Base-by-base conservation (phyloP, 2,329 filamentous ascomycete species). In the Penicillium italicum region DNA sequence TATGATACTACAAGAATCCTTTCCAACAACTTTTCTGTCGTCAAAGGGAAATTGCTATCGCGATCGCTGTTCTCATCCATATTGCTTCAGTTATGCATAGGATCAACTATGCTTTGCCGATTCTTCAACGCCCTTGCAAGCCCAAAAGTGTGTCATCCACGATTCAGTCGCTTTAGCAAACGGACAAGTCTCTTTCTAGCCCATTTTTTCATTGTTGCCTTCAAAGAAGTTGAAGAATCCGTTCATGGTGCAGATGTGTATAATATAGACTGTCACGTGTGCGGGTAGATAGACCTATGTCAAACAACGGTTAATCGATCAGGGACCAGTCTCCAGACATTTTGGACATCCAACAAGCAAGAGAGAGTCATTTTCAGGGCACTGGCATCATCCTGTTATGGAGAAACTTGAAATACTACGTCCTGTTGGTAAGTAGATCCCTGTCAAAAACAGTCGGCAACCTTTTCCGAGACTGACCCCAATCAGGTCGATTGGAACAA, bases 351-450 rank as follows among this genome's bases (percentile, higher is more conserved):
- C 31, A 37, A 31, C n/a, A 37, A n/a, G 20, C 36, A 9, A 22
- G 8, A 12, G 18, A 22, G 1, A 4, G 5, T 22, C 6, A 2
- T 12, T 18, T 22, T 0, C 1, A 18, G 12, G 14, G 18, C 6
- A 1, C 38, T 10, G 3, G 34, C 2, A 0, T 37, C 24, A 41
- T 6, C 9, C 67, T 62, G 84, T 78, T 28, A 83, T 80, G 45
- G 86, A 75, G 50, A 84, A 82, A n/a, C 59, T 67, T 8, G 66
- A 72, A 42, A 68, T 51, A 26, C 50, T 73, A 38, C 70, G 70
- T 4, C 50, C 66, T 24, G 66, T 68, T 22, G 70, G 70, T 69
- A 44, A 62, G 68, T 65, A n/a, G 12, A 50, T 7, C 20, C 7
- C 22, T 40, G 28, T 57, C 31, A 43, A 53, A 31, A 31, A 26